phyloP scores from a whole-genome alignment of 345 rosid species.

The Euclidium syriacum region DNA sequence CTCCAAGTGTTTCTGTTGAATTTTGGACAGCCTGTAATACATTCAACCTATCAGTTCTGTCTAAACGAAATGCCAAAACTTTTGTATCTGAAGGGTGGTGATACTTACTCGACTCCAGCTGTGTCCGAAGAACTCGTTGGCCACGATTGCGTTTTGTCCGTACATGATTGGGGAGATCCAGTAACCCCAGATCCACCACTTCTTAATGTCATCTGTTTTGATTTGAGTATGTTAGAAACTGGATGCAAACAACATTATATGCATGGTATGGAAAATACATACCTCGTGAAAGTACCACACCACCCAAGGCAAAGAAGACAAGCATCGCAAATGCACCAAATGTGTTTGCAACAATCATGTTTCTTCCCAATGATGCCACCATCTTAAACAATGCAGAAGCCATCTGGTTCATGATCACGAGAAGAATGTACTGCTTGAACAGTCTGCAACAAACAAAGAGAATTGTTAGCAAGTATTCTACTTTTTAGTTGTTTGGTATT shows the following conservation, averaged over 20 bases:
- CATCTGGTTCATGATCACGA: slow-evolving; percentile 50
- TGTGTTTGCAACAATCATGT: slow-evolving; percentile 53
- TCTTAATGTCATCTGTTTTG: slow-evolving; percentile 57
- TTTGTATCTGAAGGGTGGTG: not conserved
- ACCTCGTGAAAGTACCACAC: slow-evolving; percentile 59
- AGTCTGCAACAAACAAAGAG: slow-evolving; percentile 37
- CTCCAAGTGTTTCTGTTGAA: slow-evolving; percentile 68
- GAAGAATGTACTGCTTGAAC: slow-evolving; percentile 56
- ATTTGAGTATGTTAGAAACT: not conserved
- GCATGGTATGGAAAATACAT: slow-evolving; percentile 6
- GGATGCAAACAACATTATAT: not conserved
- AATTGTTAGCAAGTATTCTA: slow-evolving; percentile 5
- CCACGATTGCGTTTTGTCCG: slow-evolving; percentile 58
- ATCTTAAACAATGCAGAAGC: slow-evolving; percentile 57
- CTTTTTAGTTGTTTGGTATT: not conserved
- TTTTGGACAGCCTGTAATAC: slow-evolving; percentile 42
- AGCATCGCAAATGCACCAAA: slow-evolving; percentile 60
- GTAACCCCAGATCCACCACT: slow-evolving; percentile 91
- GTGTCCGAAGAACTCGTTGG: slow-evolving; percentile 65
- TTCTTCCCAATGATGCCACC: slow-evolving; percentile 53
- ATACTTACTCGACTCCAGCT: slow-evolving; percentile 54
- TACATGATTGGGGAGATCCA: slow-evolving; percentile 85
- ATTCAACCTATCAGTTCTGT: not conserved
- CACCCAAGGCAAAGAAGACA: slow-evolving; percentile 48
- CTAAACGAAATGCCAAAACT: not conserved